These are phyloP conservation scores for Cydonia oblonga DNA, from an alignment of 331 rosid genomes.

Conservation along the genomic window DNA sequence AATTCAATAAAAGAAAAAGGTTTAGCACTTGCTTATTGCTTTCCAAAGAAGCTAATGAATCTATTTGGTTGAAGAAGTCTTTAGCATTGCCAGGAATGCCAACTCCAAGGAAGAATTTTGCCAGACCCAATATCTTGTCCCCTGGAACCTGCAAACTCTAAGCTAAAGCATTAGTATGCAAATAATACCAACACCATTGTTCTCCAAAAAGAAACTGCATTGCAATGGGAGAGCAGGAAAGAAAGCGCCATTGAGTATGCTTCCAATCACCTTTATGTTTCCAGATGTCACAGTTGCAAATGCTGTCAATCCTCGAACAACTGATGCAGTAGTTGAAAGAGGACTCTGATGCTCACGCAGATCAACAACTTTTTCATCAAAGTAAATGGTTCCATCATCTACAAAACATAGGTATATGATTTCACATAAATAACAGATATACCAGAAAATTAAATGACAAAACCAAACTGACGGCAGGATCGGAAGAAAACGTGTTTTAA, in stretches of 20 bases:
- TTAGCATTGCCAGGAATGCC: slow-evolving; percentile 89
- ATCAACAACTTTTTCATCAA: slow-evolving; percentile 69
- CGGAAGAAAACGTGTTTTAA: too few relatives aligned
- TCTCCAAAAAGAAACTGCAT: background rate
- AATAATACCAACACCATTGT: background rate
- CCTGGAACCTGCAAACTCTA: slow-evolving; percentile 61
- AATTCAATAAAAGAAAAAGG: background rate
- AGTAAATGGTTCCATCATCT: slow-evolving; percentile 83
- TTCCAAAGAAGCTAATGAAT: slow-evolving; percentile 72
- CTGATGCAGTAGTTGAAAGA: slow-evolving; percentile 81
- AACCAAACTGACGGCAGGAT: background rate
- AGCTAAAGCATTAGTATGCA: slow-evolving; percentile 17
- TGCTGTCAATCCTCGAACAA: slow-evolving; percentile 70
- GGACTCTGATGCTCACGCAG: slow-evolving; percentile 60
- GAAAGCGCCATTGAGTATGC: background rate
- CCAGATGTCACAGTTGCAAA: slow-evolving; percentile 61
- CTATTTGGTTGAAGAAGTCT: slow-evolving; percentile 79
- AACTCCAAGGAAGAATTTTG: slow-evolving; percentile 78
- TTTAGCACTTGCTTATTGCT: slow-evolving; percentile 51
- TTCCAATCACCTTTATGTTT: slow-evolving; percentile 54
- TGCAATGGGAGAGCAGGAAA: background rate
- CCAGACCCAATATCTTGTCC: slow-evolving; percentile 73
- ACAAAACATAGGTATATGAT: slow-evolving; percentile 6
- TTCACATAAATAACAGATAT: background rate
- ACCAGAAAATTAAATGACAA: background rate